phyloP scores from a whole-genome alignment of 345 rosid species.

The Cochlearia excelsa region DNA sequence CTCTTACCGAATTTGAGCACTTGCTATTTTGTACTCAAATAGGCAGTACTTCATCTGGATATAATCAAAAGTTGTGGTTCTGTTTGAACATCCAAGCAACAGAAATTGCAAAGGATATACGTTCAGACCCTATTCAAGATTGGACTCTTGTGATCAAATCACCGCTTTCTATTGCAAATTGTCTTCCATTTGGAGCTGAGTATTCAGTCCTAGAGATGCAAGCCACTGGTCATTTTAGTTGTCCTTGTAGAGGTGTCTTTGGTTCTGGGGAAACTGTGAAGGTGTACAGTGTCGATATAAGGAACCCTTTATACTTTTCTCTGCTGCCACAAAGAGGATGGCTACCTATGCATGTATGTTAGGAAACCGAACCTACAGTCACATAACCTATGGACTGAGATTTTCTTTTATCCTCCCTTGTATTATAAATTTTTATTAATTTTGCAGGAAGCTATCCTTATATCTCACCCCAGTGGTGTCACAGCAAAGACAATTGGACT shows the following conservation, averaged over 20 bases:
- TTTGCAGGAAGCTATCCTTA: slow-evolving; percentile 79
- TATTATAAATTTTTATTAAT: slow-evolving; percentile 14
- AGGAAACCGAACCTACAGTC: slow-evolving; percentile 17
- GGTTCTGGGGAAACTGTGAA: slow-evolving; percentile 65
- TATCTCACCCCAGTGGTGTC: slow-evolving; percentile 70
- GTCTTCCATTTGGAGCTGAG: slow-evolving; percentile 85
- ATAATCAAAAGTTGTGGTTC: slow-evolving; percentile 66
- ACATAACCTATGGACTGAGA: slow-evolving; percentile 10
- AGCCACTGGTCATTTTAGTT: slow-evolving; percentile 56
- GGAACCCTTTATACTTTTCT: slow-evolving; percentile 66
- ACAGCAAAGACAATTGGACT: slow-evolving; percentile 77
- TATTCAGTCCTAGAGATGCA: slow-evolving; percentile 75
- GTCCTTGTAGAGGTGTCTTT: slow-evolving; percentile 65
- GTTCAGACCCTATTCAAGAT: slow-evolving; percentile 76
- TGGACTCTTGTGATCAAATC: slow-evolving; percentile 84
- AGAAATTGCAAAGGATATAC: slow-evolving; percentile 78
- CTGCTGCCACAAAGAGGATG: slow-evolving; percentile 87
- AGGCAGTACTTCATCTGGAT: slow-evolving; percentile 58
- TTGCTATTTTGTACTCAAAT: slow-evolving; percentile 64
- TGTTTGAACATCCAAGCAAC: slow-evolving; percentile 68
- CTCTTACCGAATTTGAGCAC: slow-evolving; percentile 65
- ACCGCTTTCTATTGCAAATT: slow-evolving; percentile 71
- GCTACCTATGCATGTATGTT: slow-evolving; percentile 71
- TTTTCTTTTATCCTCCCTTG: slow-evolving; percentile 15
- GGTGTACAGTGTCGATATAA: slow-evolving; percentile 67